Percentiles rank a stretch among this genome's conserved stretches.
These are phyloP conservation scores for Punica granatum DNA, from an alignment of 345 rosid genomes.

Conservation along the genomic window DNA sequence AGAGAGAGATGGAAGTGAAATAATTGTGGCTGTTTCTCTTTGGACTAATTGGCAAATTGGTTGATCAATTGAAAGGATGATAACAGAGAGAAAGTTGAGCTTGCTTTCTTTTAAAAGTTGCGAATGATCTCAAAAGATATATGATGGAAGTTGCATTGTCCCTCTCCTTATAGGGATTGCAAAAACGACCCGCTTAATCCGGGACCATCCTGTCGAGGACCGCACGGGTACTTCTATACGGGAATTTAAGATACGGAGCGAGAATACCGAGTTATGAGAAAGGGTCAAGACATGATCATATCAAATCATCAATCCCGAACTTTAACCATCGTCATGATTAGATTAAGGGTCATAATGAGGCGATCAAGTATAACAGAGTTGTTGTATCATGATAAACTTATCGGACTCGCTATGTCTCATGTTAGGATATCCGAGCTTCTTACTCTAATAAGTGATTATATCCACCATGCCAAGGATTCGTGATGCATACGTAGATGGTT, in stretches of 20 bases:
- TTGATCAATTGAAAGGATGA: conserved; percentile 17
- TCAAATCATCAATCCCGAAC: not conserved
- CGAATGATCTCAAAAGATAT: conserved; percentile 14
- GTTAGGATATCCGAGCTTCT: no score
- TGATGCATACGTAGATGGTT: no score
- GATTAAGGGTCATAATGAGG: no score
- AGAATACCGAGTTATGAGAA: not conserved
- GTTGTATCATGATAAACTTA: no score
- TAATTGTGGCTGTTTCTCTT: not conserved
- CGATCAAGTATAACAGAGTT: not conserved
- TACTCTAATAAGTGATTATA: no score
- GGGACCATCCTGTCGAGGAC: not conserved
- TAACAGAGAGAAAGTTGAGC: conserved; percentile 14
- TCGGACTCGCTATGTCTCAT: no score
- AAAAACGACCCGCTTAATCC: not conserved
- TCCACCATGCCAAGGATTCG: no score
- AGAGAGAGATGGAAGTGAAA: not conserved
- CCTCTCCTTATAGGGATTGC: not conserved
- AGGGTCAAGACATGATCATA: not conserved
- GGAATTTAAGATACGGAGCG: not conserved
- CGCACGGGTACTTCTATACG: not conserved
- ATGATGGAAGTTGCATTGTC: conserved; percentile 1
- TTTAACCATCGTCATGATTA: no score
- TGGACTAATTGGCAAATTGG: not conserved
- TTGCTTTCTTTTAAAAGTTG: conserved; percentile 27